A percentile compares a stretch with the other conserved stretches of the same genome.
Evolutionary conservation across 2,329 filamentous ascomycete genomes (phyloP).

Genomic region (Apiospora saccharicola): DNA sequence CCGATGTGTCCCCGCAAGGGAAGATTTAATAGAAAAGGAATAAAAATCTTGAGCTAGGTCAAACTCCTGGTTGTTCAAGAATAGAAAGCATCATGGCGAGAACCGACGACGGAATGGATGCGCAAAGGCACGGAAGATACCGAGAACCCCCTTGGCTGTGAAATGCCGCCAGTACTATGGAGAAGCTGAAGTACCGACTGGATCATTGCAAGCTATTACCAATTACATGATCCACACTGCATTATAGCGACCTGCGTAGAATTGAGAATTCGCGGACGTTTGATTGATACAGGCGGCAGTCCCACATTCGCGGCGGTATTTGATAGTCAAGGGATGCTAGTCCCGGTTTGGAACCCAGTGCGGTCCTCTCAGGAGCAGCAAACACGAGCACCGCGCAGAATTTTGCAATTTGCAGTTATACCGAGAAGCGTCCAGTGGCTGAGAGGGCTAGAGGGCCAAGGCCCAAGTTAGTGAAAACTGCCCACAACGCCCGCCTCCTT

Average conservation of each 20-base stretch:
- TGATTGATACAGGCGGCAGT: neutral
- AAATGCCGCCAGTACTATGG: neutral
- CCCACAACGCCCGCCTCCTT: neutral
- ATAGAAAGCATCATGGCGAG: neutral
- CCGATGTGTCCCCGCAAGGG: too few relatives aligned
- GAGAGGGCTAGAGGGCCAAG: conserved; percentile 11
- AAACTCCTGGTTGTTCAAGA: too few relatives aligned
- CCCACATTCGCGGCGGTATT: neutral
- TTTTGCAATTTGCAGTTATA: neutral
- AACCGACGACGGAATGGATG: neutral
- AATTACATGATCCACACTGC: neutral
- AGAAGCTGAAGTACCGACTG: neutral
- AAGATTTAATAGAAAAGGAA: too few relatives aligned
- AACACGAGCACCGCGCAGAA: neutral
- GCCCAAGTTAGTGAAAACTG: neutral
- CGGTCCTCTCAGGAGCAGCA: neutral
- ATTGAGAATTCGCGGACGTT: neutral
- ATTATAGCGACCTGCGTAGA: neutral
- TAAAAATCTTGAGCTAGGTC: too few relatives aligned
- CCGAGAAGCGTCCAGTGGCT: neutral
- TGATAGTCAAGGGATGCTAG: neutral
- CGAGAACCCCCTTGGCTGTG: neutral
- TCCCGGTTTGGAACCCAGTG: neutral
- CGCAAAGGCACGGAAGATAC: neutral
- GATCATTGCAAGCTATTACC: neutral